Evolutionary conservation across 2,329 filamentous ascomycete species (phyloP).

Genomic region (Colletotrichum eleusines): DNA sequence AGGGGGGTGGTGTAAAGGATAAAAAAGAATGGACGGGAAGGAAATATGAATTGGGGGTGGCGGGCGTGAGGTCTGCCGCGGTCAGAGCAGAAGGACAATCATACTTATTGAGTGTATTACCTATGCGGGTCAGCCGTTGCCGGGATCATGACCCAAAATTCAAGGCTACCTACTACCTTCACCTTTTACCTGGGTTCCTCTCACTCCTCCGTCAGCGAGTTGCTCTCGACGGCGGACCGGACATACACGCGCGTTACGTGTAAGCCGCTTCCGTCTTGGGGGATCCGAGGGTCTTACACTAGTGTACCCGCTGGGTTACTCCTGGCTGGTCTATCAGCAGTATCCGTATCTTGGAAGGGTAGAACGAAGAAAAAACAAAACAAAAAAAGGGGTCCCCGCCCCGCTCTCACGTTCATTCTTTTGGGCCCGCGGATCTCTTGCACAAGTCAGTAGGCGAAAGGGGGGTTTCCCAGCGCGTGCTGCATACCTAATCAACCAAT

Average conservation of each 20-base stretch:
- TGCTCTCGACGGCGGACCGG: neutral
- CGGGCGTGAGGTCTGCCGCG: conserved; percentile 8
- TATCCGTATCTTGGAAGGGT: neutral
- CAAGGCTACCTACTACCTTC: conserved; percentile 1
- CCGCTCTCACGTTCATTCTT: neutral
- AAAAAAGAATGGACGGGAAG: conserved; percentile 19
- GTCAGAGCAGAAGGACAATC: conserved; percentile 4
- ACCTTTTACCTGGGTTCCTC: neutral
- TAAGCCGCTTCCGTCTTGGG: conserved; percentile 14
- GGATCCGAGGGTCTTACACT: conserved; percentile 5
- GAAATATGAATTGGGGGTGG: conserved; percentile 22
- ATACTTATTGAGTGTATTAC: conserved; percentile 8
- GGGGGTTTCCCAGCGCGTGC: neutral
- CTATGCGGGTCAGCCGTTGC: neutral
- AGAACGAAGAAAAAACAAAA: neutral
- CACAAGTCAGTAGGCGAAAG: neutral
- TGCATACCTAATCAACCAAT: neutral
- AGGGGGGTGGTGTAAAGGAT: conserved; percentile 15
- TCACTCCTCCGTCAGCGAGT: neutral
- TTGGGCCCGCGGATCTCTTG: neutral
- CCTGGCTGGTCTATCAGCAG: neutral
- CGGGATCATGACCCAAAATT: conserved; percentile 3
- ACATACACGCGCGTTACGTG: conserved; percentile 7
- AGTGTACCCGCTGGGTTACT: neutral
- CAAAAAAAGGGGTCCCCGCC: conserved; percentile 1